phyloP scores from a whole-genome alignment of 1,284 basidiomycete genomes.

The Pholiota adiposa region DNA sequence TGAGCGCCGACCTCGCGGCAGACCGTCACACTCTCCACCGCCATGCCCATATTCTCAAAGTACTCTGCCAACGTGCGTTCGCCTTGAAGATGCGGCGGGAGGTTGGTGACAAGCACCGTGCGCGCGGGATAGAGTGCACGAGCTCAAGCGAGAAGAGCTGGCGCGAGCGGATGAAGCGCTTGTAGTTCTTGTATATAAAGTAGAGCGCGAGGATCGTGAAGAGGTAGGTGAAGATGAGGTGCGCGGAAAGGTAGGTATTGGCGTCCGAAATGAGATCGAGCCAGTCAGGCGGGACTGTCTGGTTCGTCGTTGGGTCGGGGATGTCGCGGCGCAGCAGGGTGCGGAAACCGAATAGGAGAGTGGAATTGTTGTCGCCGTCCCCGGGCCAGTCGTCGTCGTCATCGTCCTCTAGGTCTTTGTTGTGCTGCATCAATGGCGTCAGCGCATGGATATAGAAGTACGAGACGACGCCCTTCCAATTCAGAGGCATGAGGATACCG shows the following conservation, averaged over 20 bases:
- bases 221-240: slow-evolving; percentile 92
- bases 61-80: slow-evolving; percentile 91
- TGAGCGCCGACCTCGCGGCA: slow-evolving; percentile 85
- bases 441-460: not conserved
- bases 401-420: slow-evolving; percentile 77
- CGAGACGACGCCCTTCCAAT: slow-evolving; percentile 64
- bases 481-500: slow-evolving; percentile 86
- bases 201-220: slow-evolving; percentile 88
- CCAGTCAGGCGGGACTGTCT: slow-evolving; percentile 61
- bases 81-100: slow-evolving; percentile 83
- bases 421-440: slow-evolving; percentile 28
- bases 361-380: slow-evolving; percentile 28
- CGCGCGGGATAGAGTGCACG: slow-evolving; percentile 94
- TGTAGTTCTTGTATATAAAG: slow-evolving; percentile 89
- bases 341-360: slow-evolving; percentile 31
- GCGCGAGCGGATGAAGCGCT: slow-evolving; percentile 87
- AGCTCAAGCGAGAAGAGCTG: slow-evolving; percentile 94
- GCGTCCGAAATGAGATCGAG: slow-evolving; percentile 86
- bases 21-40: slow-evolving; percentile 90
- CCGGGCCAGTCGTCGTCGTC: slow-evolving; percentile 57
- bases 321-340: slow-evolving; percentile 19
- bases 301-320: slow-evolving; percentile 29
- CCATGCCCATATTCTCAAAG: slow-evolving; percentile 84
- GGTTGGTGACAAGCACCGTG: slow-evolving; percentile 86
- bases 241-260: slow-evolving; percentile 83